Evolutionary conservation across 192 early-diverging fungal genomes (phyloP).

Genomic region (Martensiomyces pterosporus): DNA sequence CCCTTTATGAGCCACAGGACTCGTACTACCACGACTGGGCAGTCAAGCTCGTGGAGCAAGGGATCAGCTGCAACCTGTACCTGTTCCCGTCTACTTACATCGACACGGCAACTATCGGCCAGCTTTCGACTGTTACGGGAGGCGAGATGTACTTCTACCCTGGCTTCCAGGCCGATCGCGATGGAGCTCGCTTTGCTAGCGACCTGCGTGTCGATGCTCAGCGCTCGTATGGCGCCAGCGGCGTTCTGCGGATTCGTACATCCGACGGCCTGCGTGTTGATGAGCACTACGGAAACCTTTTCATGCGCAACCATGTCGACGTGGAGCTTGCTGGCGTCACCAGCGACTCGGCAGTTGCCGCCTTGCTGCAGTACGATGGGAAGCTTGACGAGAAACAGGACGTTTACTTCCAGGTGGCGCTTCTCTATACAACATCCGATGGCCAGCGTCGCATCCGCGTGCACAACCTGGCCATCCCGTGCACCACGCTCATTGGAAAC

Average conservation of each 20-base stretch:
- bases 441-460: slow-evolving; percentile 91
- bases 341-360: slow-evolving; percentile 77
- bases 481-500: slow-evolving; percentile 69
- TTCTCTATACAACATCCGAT: slow-evolving; percentile 88
- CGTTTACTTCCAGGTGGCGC: slow-evolving; percentile 84
- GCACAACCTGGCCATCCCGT: slow-evolving; percentile 77
- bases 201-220: slow-evolving; percentile 70
- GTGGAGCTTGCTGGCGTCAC: slow-evolving; percentile 89
- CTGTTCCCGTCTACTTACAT: slow-evolving; percentile 86
- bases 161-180: slow-evolving; percentile 70
- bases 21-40: slow-evolving; percentile 81
- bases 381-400: slow-evolving; percentile 82
- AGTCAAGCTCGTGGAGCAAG: slow-evolving; percentile 72
- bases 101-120: slow-evolving; percentile 81
- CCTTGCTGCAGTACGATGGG: slow-evolving; percentile 80
- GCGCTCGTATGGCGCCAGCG: slow-evolving; percentile 84
- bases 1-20: slow-evolving; percentile 82
- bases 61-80: slow-evolving; percentile 85
- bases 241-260: slow-evolving; percentile 78
- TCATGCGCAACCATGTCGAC: slow-evolving; percentile 88
- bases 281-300: slow-evolving; percentile 93
- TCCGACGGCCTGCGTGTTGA: slow-evolving; percentile 84
- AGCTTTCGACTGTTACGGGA: slow-evolving; percentile 78
- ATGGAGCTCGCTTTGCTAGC: slow-evolving; percentile 66
- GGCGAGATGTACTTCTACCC: slow-evolving; percentile 81